phyloP scores from a whole-genome alignment of 2,329 filamentous ascomycete species.

The Hypoxylon sp. region DNA sequence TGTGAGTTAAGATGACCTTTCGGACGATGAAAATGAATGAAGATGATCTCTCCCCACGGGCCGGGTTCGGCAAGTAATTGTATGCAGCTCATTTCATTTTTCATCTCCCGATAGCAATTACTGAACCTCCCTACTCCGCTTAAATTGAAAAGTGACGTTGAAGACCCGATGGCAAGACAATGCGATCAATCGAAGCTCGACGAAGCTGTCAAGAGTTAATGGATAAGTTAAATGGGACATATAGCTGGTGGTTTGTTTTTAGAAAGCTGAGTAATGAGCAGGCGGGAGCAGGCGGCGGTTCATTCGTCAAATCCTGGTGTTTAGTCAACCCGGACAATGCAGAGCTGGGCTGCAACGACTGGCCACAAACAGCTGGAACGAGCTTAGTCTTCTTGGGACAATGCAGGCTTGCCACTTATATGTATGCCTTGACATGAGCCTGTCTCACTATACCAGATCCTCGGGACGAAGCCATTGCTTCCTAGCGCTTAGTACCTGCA shows the following conservation, averaged over 20 bases:
- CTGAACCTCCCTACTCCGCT: conserved; percentile 30
- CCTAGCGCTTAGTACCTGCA: conserved; percentile 37
- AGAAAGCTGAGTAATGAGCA: conserved; percentile 41
- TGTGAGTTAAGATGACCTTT: conserved; percentile 26
- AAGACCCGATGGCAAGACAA: conserved; percentile 30
- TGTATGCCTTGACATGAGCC: conserved; percentile 22
- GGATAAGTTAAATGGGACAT: conserved; percentile 29
- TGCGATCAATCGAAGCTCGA: conserved; percentile 38
- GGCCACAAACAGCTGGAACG: conserved; percentile 18
- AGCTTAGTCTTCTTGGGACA: conserved; percentile 25
- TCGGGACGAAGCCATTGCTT: conserved; percentile 34
- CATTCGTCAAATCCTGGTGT: conserved; percentile 36
- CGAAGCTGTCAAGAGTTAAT: conserved; percentile 18
- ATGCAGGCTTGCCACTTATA: conserved; percentile 25
- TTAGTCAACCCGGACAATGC: conserved; percentile 39
- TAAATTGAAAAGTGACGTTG: conserved; percentile 36
- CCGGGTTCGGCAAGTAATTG: conserved; percentile 33
- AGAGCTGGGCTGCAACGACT: conserved; percentile 24
- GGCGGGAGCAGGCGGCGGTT: background rate
- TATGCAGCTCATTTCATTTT: conserved; percentile 30
- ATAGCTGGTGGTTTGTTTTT: conserved; percentile 43
- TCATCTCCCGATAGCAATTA: conserved; percentile 28
- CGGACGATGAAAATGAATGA: conserved; percentile 3
- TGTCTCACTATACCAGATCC: conserved; percentile 39
- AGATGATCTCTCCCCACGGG: conserved; percentile 13